These are phyloP conservation scores for Boletus subcaerulescens DNA, from an alignment of 768 basidiomycete species.

Conservation along the genomic window DNA sequence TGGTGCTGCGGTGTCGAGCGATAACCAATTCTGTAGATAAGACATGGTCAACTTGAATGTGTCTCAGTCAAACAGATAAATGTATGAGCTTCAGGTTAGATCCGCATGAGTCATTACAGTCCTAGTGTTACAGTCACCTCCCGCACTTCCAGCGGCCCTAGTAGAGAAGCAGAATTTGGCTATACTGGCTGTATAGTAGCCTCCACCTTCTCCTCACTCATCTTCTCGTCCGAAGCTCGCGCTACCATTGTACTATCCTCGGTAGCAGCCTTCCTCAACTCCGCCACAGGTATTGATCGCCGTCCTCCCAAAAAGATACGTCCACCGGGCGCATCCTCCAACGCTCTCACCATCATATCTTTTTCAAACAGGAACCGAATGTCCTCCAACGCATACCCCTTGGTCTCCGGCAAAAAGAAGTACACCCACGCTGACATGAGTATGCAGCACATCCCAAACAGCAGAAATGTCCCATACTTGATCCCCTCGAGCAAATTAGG, in stretches of 20 bases:
- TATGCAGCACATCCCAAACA: conserved; percentile 33
- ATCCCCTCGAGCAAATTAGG: conserved; percentile 35
- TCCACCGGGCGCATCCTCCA: conserved; percentile 36
- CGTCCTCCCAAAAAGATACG: conserved; percentile 26
- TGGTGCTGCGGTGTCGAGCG: conserved; percentile 28
- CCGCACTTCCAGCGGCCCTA: too few species aligned
- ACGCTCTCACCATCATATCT: conserved; percentile 30
- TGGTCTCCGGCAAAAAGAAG: conserved; percentile 41
- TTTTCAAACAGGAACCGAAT: conserved; percentile 37
- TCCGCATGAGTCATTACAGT: neutral
- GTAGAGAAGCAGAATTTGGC: too few species aligned
- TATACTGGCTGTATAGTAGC: too few species aligned
- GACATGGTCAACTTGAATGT: conserved; percentile 31
- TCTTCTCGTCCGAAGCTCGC: neutral
- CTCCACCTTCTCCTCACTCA: neutral
- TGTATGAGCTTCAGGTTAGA: too few species aligned
- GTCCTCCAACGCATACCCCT: conserved; percentile 38
- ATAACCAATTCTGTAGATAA: conserved; percentile 60
- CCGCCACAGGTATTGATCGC: conserved; percentile 28
- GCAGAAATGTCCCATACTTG: conserved; percentile 32
- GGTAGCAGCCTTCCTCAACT: conserved; percentile 14
- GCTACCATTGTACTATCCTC: neutral
- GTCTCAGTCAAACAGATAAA: too few species aligned
- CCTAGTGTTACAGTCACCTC: neutral
- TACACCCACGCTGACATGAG: conserved; percentile 36